A percentile compares a stretch with the other conserved stretches of the same genome.
Conservation (phyloP, 345 rosid genomes). For the Salix dunnii region DNA sequence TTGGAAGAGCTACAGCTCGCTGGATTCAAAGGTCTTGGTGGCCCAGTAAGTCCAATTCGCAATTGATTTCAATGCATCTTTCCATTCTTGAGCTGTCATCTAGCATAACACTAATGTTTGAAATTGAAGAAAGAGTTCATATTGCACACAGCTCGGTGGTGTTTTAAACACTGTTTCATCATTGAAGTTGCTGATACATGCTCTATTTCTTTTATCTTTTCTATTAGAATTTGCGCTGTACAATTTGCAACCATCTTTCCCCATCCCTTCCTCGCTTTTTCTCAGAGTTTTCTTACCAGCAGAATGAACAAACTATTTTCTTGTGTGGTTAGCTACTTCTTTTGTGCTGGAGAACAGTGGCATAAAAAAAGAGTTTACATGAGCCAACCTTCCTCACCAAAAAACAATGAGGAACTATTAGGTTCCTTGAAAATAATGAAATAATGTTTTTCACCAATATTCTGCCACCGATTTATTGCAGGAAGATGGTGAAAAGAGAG, state of each 20-base stretch:
- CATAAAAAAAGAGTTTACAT: not conserved
- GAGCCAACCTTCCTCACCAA: not conserved
- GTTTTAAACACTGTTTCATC: not conserved
- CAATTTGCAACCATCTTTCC: not conserved
- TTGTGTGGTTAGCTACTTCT: not conserved
- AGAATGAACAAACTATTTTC: not conserved
- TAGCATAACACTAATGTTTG: not conserved
- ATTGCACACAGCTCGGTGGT: not conserved
- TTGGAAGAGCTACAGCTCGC: conserved; percentile 67
- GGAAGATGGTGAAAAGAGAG: conserved; percentile 74
- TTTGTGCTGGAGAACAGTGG: not conserved
- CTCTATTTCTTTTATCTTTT: no score
- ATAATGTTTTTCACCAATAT: not conserved
- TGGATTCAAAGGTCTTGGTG: conserved; percentile 78
- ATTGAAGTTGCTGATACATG: not conserved
- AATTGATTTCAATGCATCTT: not conserved
- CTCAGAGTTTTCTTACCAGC: not conserved
- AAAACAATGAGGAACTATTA: not conserved
- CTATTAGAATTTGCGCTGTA: no score
- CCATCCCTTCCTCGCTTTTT: not conserved
- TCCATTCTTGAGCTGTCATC: not conserved
- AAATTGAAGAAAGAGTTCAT: not conserved
- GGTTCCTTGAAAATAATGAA: not conserved
- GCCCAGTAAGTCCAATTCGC: conserved; percentile 58
- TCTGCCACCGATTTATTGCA: conserved; percentile 31